Evolutionary conservation across 73 alveolate genomes (phyloP).

Genomic region (Paramecium caudatum): DNA sequence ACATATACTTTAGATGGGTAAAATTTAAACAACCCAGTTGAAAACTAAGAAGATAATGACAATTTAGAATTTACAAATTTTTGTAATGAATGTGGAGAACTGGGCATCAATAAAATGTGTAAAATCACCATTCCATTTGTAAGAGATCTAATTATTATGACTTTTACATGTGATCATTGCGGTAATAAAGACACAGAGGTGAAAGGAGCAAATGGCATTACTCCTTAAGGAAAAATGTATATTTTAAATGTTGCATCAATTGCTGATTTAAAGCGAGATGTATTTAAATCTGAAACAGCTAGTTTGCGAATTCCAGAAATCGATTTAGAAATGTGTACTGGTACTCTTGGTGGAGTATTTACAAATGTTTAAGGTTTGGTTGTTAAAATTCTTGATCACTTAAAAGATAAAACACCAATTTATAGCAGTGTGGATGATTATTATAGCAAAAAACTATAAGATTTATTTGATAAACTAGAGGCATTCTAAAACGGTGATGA

Average conservation of each 20-base stretch:
- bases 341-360: slow-evolving; percentile 91
- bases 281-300: slow-evolving; percentile 91
- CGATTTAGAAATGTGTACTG: slow-evolving; percentile 91
- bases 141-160: slow-evolving; percentile 93
- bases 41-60: slow-evolving; percentile 76
- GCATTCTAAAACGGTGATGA: slow-evolving; percentile 1
- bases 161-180: slow-evolving; percentile 92
- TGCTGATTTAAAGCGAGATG: slow-evolving; percentile 91
- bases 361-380: slow-evolving; percentile 96
- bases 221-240: slow-evolving; percentile 88
- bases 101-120: slow-evolving; percentile 85
- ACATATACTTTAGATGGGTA: too few species aligned
- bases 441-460: background rate
- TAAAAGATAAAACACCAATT: slow-evolving; percentile 88
- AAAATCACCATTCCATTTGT: slow-evolving; percentile 91
- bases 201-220: slow-evolving; percentile 95
- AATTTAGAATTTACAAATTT: slow-evolving; percentile 71
- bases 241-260: slow-evolving; percentile 80
- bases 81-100: slow-evolving; percentile 80
- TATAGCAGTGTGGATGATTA: slow-evolving; percentile 15
- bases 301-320: slow-evolving; percentile 92
- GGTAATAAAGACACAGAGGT: slow-evolving; percentile 90
- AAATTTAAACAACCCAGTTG: too few species aligned
- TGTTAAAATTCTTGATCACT: slow-evolving; percentile 81
- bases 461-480: slow-evolving; percentile 25